A percentile compares a stretch with the other conserved stretches of the same genome.
These are phyloP conservation scores for Rhodotorula sp. DNA, from an alignment of 1,284 basidiomycete species.

Conservation along the genomic window DNA sequence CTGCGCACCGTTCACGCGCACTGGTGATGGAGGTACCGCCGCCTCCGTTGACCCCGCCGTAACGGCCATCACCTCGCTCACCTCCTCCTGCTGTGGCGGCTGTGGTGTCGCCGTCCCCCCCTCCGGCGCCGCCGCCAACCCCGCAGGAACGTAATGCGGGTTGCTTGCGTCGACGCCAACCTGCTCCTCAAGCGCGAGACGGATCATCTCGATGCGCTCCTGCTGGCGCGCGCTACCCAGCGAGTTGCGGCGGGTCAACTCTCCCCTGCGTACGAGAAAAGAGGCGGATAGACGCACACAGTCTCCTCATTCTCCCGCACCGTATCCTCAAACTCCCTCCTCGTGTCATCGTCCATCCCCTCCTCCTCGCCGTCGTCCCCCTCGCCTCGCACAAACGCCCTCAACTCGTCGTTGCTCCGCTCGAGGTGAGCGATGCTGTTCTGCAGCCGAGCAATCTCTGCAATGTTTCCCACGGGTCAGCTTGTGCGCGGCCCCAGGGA, in stretches of 20 bases:
- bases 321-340: constrained; percentile 16
- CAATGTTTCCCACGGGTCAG: neutral
- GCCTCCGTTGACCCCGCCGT: neutral
- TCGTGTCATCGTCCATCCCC: constrained; percentile 19
- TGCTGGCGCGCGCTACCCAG: constrained; percentile 26
- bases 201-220: constrained; percentile 37
- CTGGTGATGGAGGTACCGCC: neutral
- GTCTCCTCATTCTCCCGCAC: constrained; percentile 36
- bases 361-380: constrained; percentile 8
- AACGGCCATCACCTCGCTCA: neutral
- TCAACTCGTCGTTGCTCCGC: constrained; percentile 34
- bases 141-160: constrained; percentile 21
- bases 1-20: neutral
- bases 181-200: constrained; percentile 33
- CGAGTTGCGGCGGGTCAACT: neutral
- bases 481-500: neutral
- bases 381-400: neutral
- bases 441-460: constrained; percentile 37
- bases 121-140: neutral
- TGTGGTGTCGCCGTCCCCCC: neutral
- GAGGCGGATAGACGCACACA: constrained; percentile 21
- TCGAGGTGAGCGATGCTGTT: constrained; percentile 35
- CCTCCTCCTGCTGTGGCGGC: neutral
- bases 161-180: constrained; percentile 37
- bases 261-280: neutral